Conservation (phyloP, 192 early-diverging fungal species). For the Linnemannia exigua region DNA sequence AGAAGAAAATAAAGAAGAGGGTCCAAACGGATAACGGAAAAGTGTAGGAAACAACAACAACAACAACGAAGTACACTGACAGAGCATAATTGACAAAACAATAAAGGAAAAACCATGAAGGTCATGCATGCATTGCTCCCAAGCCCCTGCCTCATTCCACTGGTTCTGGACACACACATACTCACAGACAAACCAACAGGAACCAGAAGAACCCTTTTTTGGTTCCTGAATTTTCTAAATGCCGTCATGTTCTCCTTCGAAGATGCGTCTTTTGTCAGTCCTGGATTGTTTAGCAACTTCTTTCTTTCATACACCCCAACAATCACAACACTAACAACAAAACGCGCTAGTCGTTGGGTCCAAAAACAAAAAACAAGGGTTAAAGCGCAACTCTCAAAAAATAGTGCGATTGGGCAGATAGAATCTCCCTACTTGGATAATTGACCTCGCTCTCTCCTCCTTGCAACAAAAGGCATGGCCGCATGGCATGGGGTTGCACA, state of each 20-base stretch:
- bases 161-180: no score
- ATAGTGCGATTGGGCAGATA: background rate
- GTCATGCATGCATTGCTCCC: background rate
- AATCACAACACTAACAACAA: background rate
- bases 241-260: no score
- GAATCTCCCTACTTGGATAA: background rate
- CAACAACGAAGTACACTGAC: background rate
- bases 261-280: no score
- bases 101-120: background rate
- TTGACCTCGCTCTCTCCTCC: background rate
- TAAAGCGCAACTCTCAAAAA: background rate
- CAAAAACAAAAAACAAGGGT: background rate
- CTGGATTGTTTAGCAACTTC: no score
- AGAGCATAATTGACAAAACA: background rate
- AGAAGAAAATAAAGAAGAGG: background rate
- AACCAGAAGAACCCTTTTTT: no score
- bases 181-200: no score
- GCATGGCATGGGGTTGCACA: conserved; percentile 2
- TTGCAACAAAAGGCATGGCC: background rate
- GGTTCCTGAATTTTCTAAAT: no score
- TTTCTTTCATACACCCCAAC: background rate
- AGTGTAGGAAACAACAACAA: background rate
- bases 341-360: background rate
- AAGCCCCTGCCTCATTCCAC: no score
- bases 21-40: background rate